Evolutionary conservation across 2,329 filamentous ascomycete species (phyloP).

Genomic region (Lachnellula cervina): DNA sequence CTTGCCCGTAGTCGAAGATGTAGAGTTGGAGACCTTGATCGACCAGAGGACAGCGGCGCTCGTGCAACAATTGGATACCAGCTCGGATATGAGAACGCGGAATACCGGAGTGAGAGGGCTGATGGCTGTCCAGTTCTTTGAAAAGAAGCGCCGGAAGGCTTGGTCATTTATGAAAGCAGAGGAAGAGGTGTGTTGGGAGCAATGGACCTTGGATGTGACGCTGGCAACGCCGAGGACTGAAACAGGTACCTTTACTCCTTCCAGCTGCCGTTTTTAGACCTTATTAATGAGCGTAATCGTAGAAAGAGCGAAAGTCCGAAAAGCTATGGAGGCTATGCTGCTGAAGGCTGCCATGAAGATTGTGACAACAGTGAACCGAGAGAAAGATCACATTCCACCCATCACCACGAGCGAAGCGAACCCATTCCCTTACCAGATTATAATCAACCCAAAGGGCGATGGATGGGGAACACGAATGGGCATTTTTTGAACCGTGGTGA

Average conservation of each 20-base stretch:
- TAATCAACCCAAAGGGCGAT: conserved; percentile 76
- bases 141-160: conserved; percentile 83
- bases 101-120: conserved; percentile 64
- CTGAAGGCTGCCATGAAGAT: conserved; percentile 87
- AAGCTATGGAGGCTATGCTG: conserved; percentile 85
- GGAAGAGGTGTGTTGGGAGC: conserved; percentile 95
- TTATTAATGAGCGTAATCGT: neutral
- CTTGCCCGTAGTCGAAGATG: conserved; percentile 82
- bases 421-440: conserved; percentile 91
- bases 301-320: conserved; percentile 85
- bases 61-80: conserved; percentile 68
- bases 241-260: conserved; percentile 55
- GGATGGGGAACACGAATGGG: conserved; percentile 77
- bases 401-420: conserved; percentile 90
- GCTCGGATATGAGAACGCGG: conserved; percentile 40
- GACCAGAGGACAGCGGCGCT: conserved; percentile 79
- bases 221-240: conserved; percentile 86
- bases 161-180: conserved; percentile 75
- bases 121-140: conserved; percentile 87
- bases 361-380: conserved; percentile 75
- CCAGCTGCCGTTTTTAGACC: too few relatives aligned
- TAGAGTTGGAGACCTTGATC: conserved; percentile 88
- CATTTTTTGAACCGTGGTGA: conserved; percentile 37
- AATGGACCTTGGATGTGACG: conserved; percentile 91
- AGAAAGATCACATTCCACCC: conserved; percentile 94